Evolutionary conservation across 2,329 filamentous ascomycete species (phyloP), one percentile per base, ranked within the genome.

Genomic region (Metarhizium album): DNA sequence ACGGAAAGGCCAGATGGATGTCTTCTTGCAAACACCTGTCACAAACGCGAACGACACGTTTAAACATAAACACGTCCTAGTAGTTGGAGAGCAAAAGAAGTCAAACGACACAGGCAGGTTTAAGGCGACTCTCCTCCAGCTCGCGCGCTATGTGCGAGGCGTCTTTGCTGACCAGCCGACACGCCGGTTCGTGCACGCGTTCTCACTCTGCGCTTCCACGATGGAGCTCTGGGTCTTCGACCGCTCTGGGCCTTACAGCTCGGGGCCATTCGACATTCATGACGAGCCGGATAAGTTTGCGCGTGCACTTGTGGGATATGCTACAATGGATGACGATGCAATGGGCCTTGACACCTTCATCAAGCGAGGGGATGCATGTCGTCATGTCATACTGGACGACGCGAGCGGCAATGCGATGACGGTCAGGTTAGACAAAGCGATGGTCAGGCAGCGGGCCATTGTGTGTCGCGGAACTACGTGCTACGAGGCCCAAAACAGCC

Each of bases 181-280:
- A 1, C 58, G 59, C 24, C 52, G 55, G 2, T 59, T 56, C 20
- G 20, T 57, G 2, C 55, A 60, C 31, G 57, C 45, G 2, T 60
- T 53, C 40, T 24, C 20, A 2, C 33, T 57, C 16, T 43, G 18
- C 35, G 52, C 29, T 11, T 54, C 53, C 0, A 53, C 35, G 20
- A 54, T 60, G 48, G 58, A 62, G 47, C 47, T 59, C 14, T 58
- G 55, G 56, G 42, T 61, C 6, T 62, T 60, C 4, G 53, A 57
- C 46, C 53, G 58, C 2, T 54, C 57, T 16, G 59, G 60, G 1
- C 3, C 52, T 11, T 60, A 58, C 3, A 54, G 55, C 46, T 53
- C 53, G 2, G 58, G 50, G 1, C n/a, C 43, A 16, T 51, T 57
- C 37, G 37, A 57, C 22, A 54, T 56, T 37, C 51, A 58, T 42